Evolutionary conservation across 169 alveolate genomes (phyloP), one percentile per base, ranked within the genome.

Genomic region (Cryptosporidium baileyi): DNA sequence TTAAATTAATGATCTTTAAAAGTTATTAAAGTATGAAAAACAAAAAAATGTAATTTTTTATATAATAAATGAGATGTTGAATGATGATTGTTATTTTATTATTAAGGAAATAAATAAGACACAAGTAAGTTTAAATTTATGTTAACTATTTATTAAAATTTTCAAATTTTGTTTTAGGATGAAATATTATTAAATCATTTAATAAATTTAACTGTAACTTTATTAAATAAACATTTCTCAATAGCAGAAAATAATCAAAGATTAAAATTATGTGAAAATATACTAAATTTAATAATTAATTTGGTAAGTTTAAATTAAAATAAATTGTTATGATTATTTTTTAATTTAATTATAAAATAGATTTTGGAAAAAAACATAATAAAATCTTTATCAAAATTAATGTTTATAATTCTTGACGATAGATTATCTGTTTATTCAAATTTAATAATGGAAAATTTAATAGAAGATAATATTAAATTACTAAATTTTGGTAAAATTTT

Each of bases 171-270:
- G 2, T 11, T 57, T 45, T 51, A 65, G 81, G 63, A 65, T 49
- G 63, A 65, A 49, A 65, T 45, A 40, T 15, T 65, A 9, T 22
- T 51, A 3, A 51, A 65, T 8, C 30, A 51, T 47, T n/a, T 65
- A 1, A 65, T 65, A 32, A 65, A 32, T 9, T 49, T 65, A 38
- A n/a, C 17, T 6, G 17, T 65, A 47, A 65, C 81, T 1, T 30
- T 65, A 7, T 47, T 65, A 24, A 65, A 65, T 47, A 65, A 65
- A 34, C 81, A 65, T 19, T 65, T 65, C 40, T 65, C 81, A 47
- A 45, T 65, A 28, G 57, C 81, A 1, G 81, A 65, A 15, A 65
- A 65, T 49, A 65, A 26, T 1, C 38, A 51, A 28, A 65, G 62
- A 28, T 44, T 45, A 36, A 13, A n/a, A 43, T 24, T 65, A 5